Conservation (phyloP, 2,329 filamentous ascomycete species). For the Sclerotinia minor region DNA sequence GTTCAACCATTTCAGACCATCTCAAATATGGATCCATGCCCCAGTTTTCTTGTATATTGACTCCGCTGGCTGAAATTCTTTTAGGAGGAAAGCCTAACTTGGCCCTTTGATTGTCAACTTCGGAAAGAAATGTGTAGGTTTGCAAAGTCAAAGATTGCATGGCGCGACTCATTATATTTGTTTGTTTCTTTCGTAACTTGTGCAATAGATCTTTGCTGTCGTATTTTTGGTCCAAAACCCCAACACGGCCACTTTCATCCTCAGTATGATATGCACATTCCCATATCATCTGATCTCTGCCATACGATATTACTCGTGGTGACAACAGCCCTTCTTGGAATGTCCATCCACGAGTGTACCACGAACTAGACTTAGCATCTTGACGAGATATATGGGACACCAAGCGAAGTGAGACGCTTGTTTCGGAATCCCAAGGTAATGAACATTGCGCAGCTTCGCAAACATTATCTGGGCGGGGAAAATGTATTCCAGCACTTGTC, state of each 20-base stretch:
- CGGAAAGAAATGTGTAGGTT: not conserved
- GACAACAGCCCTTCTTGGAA: conserved; percentile 22
- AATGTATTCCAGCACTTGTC: conserved; percentile 19
- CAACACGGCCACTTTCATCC: conserved; percentile 25
- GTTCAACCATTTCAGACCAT: conserved; percentile 25
- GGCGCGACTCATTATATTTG: conserved; percentile 2
- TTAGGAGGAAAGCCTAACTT: conserved; percentile 18
- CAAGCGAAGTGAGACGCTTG: conserved; percentile 9
- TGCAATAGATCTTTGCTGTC: conserved; percentile 28
- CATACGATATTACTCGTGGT: conserved; percentile 21
- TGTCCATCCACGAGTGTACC: conserved; percentile 23
- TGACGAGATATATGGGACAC: conserved; percentile 22
- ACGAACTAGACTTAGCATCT: conserved; percentile 20
- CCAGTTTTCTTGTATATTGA: conserved; percentile 18
- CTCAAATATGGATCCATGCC: conserved; percentile 26
- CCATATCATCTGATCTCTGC: conserved; percentile 25
- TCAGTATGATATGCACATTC: conserved; percentile 22
- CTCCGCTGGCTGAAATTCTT: not conserved
- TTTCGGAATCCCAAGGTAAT: not conserved
- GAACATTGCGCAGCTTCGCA: not conserved
- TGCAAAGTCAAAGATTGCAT: conserved; percentile 13
- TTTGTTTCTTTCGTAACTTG: conserved; percentile 23
- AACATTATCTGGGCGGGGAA: not conserved
- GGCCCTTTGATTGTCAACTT: conserved; percentile 7
- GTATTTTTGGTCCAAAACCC: conserved; percentile 25